A percentile compares a stretch with the other conserved stretches of the same genome.
Conservation (phyloP, 2,329 filamentous ascomycete genomes). For the Plectosphaerella sp. region DNA sequence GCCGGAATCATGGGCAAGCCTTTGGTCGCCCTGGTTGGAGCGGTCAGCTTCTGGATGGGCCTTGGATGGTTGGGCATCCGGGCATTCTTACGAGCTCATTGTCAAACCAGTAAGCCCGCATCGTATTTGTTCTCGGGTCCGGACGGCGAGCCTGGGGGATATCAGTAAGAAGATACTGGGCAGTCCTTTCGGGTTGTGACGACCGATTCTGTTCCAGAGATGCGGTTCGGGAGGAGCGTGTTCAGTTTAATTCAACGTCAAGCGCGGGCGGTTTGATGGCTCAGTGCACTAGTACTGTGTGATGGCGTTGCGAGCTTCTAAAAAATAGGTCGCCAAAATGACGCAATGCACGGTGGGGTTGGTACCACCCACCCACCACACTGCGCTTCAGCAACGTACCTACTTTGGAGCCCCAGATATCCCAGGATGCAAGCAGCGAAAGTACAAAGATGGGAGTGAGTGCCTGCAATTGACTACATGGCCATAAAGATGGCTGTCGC, state of each 20-base stretch:
- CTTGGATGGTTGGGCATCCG: neutral
- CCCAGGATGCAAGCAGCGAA: no score
- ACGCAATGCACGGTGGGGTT: neutral
- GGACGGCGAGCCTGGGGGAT: no score
- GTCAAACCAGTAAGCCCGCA: conserved; percentile 57
- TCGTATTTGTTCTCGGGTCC: conserved; percentile 20
- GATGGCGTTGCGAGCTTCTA: neutral
- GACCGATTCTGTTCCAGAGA: no score
- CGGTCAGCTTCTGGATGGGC: neutral
- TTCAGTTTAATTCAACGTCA: no score
- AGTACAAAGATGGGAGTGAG: no score
- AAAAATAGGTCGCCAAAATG: neutral
- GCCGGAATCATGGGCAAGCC: conserved; percentile 83
- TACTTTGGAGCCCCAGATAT: no score
- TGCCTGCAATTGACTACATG: no score
- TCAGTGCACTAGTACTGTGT: neutral
- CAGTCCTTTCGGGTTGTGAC: no score
- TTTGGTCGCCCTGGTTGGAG: conserved; percentile 76
- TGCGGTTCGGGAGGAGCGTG: no score
- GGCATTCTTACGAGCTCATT: conserved; percentile 42
- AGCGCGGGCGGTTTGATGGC: no score
- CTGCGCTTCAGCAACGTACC: neutral
- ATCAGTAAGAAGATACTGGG: no score
- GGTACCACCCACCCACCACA: neutral
- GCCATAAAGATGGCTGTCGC: no score